Evolutionary conservation across 495 filamentous ascomycete genomes (phyloP).

Genomic region (Aspergillus steynii): DNA sequence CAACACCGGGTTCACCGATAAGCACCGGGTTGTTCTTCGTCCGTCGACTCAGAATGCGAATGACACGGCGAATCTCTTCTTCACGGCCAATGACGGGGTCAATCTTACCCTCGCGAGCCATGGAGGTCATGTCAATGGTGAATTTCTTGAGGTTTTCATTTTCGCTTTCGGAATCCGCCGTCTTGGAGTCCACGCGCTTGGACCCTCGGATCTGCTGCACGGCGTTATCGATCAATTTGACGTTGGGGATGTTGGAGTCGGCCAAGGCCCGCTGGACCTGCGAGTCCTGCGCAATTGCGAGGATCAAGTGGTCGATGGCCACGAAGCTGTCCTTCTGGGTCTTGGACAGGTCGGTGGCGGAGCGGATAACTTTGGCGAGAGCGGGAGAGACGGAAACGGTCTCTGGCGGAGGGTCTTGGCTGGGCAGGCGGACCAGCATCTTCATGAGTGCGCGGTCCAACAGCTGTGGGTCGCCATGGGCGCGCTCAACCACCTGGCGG

Average conservation of each 20-base stretch:
- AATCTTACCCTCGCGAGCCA: conserved; percentile 95
- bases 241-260: conserved; percentile 88
- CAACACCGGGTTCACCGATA: conserved; percentile 94
- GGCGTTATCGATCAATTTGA: conserved; percentile 84
- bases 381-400: conserved; percentile 74
- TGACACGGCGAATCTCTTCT: conserved; percentile 92
- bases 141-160: conserved; percentile 95
- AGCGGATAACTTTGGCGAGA: conserved; percentile 77
- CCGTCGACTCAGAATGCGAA: conserved; percentile 87
- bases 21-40: conserved; percentile 99
- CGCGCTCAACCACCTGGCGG: conserved; percentile 89
- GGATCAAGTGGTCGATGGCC: conserved; percentile 91
- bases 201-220: conserved; percentile 89
- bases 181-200: conserved; percentile 88
- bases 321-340: conserved; percentile 95
- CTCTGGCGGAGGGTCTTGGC: conserved; percentile 93
- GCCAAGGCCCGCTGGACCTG: conserved; percentile 70
- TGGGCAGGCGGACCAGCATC: conserved; percentile 82
- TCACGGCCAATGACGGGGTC: conserved; percentile 97
- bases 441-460: conserved; percentile 91
- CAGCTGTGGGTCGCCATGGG: conserved; percentile 86
- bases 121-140: conserved; percentile 93
- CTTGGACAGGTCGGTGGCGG: conserved; percentile 87
- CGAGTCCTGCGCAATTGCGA: conserved; percentile 74
- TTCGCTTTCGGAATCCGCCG: conserved; percentile 85